Base-by-base conservation (phyloP, 495 filamentous ascomycete genomes). In the Aspergillus indologenus region DNA sequence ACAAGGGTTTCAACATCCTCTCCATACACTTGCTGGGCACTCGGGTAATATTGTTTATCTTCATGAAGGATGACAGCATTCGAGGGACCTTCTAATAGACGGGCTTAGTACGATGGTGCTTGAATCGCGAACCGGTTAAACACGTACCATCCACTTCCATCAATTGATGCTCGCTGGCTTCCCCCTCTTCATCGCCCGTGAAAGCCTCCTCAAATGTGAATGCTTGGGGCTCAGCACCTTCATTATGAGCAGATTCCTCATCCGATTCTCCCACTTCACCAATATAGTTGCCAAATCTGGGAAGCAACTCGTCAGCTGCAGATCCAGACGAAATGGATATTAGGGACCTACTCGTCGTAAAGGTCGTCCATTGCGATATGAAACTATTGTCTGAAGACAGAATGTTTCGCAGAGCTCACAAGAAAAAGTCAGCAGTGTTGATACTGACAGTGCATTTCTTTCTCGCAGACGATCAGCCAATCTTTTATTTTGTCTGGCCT, bases 21-120 rank as follows among this genome's bases (percentile, higher is more conserved):
- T 24, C 95, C 94, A 70, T 97, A 98, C 17, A 96, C 87, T 66
- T 98, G 93, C 63, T 92, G 87, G 26, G 94, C 95, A 23, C 91
- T 96, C 18, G 94, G 95, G 68, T 98, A 98, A 69, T 98, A 98
- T 76, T 98, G 94, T 73, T 98, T 98, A 76, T 98, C 95, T 78
- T 98, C 94, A 70, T 98, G 95, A 29, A 98, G 83, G 51, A 98
- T 81, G 31, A 98, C 92, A 45, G 93, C 93, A 72, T 98, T 98
- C 7, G 92, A 97, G 19, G 94, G 90, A n/a, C 90, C 92, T 50
- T 96, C 90, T 73, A 87, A 79, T 78, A 53, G 40, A 45, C 51
- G 58, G n/a, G 55, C 69, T 60, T 65, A 58, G 29, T 17, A 51
- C 52, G 20, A 44, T 34, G 45, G n/a, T 19, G 6, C 34, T 22